Evolutionary conservation across 2,329 filamentous ascomycete species (phyloP), one percentile per base, ranked within the genome.

Genomic region (Raffaelea albimanens): DNA sequence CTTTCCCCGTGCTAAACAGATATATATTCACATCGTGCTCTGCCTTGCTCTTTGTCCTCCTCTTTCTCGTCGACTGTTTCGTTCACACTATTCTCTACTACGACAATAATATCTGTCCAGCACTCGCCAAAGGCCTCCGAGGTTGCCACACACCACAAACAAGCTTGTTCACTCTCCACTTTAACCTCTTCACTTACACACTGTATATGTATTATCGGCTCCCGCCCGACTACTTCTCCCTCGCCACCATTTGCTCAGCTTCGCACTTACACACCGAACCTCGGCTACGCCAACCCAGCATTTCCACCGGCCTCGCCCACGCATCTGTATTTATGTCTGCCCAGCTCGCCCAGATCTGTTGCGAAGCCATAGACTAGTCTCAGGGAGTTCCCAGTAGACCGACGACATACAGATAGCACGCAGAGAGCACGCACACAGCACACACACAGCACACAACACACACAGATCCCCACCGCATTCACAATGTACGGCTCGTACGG

Each of bases 401-500:
- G n/a, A n/a, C n/a, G n/a, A n/a, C n/a, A n/a, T n/a, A n/a, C n/a
- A n/a, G n/a, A n/a, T n/a, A n/a, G n/a, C n/a, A n/a, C n/a, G n/a
- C n/a, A n/a, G 31, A 34, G 10, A 34, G 31, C 31, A 34, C 9
- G 10, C 31, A 34, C 9, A 34, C 9, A 9, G 10, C 9, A 34
- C 31, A 41, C 19, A 11, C 5, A n/a, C 33, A 44, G 23, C 43
- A 54, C 55, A 46, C 53, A 49, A 43, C 47, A 54, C 50, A 55
- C 48, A 50, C 57, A n/a, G n/a, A n/a, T n/a, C n/a, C n/a, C n/a
- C n/a, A 51, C 48, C 51, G 49, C 56, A 48, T 48, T 48, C 54
- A 62, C 56, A 59, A 75, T 75, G 72, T 74, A 68, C 63, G 67
- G 69, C 56, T 68, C 71, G 51, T 73, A 59, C 56, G 66, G 69